These are phyloP conservation scores for Phytophthora idaei DNA, from an alignment of 352 stramenopile species.

Conservation along the genomic window DNA sequence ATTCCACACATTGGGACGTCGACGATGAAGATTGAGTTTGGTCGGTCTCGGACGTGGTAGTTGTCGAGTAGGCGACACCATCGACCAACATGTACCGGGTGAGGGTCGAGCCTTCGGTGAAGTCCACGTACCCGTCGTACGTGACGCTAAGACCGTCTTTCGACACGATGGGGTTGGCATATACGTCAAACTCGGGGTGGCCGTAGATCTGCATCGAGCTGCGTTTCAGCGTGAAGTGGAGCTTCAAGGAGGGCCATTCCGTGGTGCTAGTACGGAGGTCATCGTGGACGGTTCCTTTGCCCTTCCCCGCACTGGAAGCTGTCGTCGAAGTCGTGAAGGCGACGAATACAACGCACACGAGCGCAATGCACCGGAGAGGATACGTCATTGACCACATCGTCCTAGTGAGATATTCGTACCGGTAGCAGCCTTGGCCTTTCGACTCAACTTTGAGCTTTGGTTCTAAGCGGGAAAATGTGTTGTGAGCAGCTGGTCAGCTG, in stretches of 20 bases:
- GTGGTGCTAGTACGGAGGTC: constrained; percentile 28
- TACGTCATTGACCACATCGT: constrained; percentile 7
- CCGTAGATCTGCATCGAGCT: constrained; percentile 43
- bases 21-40: constrained; percentile 13
- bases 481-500: constrained; percentile 14
- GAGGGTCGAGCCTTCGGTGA: constrained; percentile 27
- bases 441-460: not conserved
- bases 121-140: constrained; percentile 44
- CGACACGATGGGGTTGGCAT: constrained; percentile 42
- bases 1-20: constrained; percentile 29
- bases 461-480: constrained; percentile 16
- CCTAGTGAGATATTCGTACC: not conserved
- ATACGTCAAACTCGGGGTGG: constrained; percentile 39
- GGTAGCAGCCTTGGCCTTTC: not conserved
- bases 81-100: constrained; percentile 43
- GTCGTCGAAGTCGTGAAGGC: constrained; percentile 4
- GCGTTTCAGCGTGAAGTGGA: constrained; percentile 51
- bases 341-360: constrained; percentile 7
- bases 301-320: constrained; percentile 7
- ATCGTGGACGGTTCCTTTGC: constrained; percentile 24
- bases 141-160: constrained; percentile 29
- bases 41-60: constrained; percentile 9
- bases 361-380: constrained; percentile 3
- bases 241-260: constrained; percentile 43
- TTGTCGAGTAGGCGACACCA: constrained; percentile 40